Conservation (phyloP, 306 rosid genomes). For the Aeschynomene evenia region DNA sequence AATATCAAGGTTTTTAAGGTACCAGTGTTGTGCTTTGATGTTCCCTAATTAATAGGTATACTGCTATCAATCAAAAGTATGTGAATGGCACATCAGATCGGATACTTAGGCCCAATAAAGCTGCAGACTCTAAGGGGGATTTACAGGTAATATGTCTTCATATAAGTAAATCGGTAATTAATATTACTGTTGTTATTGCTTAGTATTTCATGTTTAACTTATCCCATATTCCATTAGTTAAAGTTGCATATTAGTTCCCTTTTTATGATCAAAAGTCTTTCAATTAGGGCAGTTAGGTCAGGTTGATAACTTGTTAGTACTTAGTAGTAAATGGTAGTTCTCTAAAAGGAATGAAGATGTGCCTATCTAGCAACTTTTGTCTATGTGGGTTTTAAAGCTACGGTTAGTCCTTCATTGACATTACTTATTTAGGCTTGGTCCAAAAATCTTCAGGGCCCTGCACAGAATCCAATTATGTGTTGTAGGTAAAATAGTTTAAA, state of each 20-base stretch:
- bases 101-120: conserved; percentile 64
- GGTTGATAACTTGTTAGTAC: background rate
- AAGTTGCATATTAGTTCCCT: background rate
- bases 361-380: background rate
- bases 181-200: conserved; percentile 1
- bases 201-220: background rate
- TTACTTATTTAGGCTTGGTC: background rate
- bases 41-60: conserved; percentile 48
- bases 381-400: background rate
- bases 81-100: conserved; percentile 63
- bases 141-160: conserved; percentile 56
- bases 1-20: conserved; percentile 15
- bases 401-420: background rate
- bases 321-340: background rate
- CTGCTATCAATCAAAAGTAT: conserved; percentile 58
- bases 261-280: background rate
- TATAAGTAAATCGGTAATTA: background rate
- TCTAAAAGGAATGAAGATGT: background rate
- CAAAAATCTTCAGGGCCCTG: background rate
- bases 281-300: background rate
- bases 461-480: background rate
- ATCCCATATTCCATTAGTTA: background rate
- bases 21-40: conserved; percentile 6
- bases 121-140: conserved; percentile 39
- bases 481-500: too few species aligned